Evolutionary conservation across 2,329 filamentous ascomycete genomes (phyloP), one percentile per base, ranked within the genome.

Genomic region (Alternaria incomplexa): DNA sequence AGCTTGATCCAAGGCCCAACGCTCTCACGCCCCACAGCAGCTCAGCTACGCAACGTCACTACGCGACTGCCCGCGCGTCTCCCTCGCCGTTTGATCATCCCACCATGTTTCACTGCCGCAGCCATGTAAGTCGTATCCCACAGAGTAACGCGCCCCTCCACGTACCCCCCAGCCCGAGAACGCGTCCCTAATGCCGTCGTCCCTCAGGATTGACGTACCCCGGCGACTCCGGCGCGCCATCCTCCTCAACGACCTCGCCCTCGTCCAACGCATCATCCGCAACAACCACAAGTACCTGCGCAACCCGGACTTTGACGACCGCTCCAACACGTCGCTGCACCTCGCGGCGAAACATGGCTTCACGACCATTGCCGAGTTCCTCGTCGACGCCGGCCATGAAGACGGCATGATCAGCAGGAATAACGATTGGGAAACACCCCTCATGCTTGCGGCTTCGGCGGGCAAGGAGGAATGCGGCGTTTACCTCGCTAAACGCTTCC

Each of bases 321-420:
- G 92, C 69, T 91, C 91, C 78, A 96, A 96, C 82, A 95, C 93
- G 3, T 93, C 89, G 67, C 86, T 97, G 43, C 93, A 97, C 79
- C 86, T 97, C 3, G 92, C 93, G 46, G 91, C 91, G 11, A 88
- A 87, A 8, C 84, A 93, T 60, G 93, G 93, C 56, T 87, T 90
- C 75, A 83, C 88, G 8, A 82, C 89, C 50, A 90, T 96, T 70
- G 90, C 88, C 76, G 85, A 87, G 70, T 85, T 89, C 57, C 88
- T 97, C 26, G 84, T 96, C 65, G 83, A 86, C n/a, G 84, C 88
- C 6, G 91, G 91, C 60, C 93, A 97, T 78, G 93, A 97, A 78
- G 78, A 83, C n/a, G 86, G 85, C 46, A 88, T 89, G 53, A 88
- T 93, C n/a, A n/a, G n/a, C n/a, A n/a, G 93, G 66, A 97, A 96